Base-by-base conservation (phyloP, 1,284 basidiomycete species). In the Fomitopsis betulina region DNA sequence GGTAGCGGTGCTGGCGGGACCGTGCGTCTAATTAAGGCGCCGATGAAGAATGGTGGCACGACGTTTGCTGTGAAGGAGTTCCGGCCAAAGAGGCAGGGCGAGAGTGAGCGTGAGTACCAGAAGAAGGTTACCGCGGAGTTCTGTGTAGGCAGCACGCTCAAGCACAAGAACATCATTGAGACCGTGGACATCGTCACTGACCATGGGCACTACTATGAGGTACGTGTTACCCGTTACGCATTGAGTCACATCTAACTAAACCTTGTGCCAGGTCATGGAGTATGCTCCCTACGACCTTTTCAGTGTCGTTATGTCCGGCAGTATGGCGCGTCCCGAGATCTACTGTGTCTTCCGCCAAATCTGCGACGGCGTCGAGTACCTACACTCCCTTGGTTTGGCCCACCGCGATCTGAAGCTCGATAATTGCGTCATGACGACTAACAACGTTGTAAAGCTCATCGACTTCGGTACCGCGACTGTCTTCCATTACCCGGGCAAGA, bases 291-390 rank as follows among this genome's bases (percentile, higher is more conserved):
- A 90, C 72, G 97, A 99, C 76, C 86, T 99, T 55, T 99, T 99
- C 79, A 94, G 91, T 58, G 95, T 99, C 68, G 97, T 99, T 79
- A 99, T 99, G 97, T 96, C 96, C 33, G 93, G 94, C 63, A 96
- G 94, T 77, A 99, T 99, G 97, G 86, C 89, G 59, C 89, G 96
- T 30, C 94, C 95, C 55, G 96, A 99, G 75, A 96, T 98, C 62
- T 98, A 98, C 79, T 99, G 97, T 71, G 94, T 99, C 63, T 99
- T 98, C 78, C 91, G 94, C 57, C 97, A 99, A 76, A 98, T 99
- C 64, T 93, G 96, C 72, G 93, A 96, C 68, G 97, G 97, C 57
- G 96, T 99, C 65, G 92, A 97, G 74, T 99, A 99, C 72, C 86
- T 99, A 57, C 97, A 99, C 75, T 89, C 90, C 61, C 91, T 99